phyloP scores from a whole-genome alignment of 176 grass and related monocot species.

The Stipa capillata region DNA sequence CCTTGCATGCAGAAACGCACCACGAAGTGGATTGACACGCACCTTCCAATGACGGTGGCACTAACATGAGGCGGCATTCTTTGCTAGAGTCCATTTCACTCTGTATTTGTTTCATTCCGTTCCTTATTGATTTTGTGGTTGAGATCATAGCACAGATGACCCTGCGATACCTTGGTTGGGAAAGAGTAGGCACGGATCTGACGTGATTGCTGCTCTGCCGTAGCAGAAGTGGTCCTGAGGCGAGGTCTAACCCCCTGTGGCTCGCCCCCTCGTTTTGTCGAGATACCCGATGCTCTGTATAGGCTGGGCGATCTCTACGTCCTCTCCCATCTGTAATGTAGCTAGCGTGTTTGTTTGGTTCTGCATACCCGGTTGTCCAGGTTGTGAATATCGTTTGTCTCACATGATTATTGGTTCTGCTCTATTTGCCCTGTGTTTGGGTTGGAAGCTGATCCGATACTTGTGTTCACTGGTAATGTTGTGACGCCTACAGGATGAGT shows the following conservation, averaged over 20 bases:
- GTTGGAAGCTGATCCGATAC: not conserved
- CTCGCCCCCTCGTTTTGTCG: slow-evolving; percentile 8
- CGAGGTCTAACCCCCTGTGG: slow-evolving; percentile 20
- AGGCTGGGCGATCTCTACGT: slow-evolving; percentile 36
- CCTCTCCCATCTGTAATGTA: slow-evolving; percentile 27
- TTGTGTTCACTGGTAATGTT: not conserved
- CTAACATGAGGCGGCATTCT: slow-evolving; percentile 38
- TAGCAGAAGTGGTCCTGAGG: slow-evolving; percentile 10
- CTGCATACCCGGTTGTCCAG: slow-evolving; percentile 29
- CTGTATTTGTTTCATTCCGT: slow-evolving; percentile 41
- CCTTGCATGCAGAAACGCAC: slow-evolving; percentile 41
- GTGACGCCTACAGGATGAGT: not conserved
- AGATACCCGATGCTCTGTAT: slow-evolving; percentile 43
- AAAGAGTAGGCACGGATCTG: slow-evolving; percentile 36
- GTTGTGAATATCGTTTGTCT: slow-evolving; percentile 77
- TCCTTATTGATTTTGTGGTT: slow-evolving; percentile 48
- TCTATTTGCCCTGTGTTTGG: not conserved
- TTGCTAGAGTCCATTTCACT: slow-evolving; percentile 35
- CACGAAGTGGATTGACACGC: slow-evolving; percentile 66
- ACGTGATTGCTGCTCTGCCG: slow-evolving; percentile 15
- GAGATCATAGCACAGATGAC: slow-evolving; percentile 50
- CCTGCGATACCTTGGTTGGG: slow-evolving; percentile 29
- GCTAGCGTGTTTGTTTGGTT: slow-evolving; percentile 23
- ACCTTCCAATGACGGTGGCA: slow-evolving; percentile 57
- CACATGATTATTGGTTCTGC: slow-evolving; percentile 13